Percentiles rank a stretch among this genome's conserved stretches.
phyloP scores from a whole-genome alignment of 2,329 filamentous ascomycete genomes.

The Fusarium oligoseptatum region DNA sequence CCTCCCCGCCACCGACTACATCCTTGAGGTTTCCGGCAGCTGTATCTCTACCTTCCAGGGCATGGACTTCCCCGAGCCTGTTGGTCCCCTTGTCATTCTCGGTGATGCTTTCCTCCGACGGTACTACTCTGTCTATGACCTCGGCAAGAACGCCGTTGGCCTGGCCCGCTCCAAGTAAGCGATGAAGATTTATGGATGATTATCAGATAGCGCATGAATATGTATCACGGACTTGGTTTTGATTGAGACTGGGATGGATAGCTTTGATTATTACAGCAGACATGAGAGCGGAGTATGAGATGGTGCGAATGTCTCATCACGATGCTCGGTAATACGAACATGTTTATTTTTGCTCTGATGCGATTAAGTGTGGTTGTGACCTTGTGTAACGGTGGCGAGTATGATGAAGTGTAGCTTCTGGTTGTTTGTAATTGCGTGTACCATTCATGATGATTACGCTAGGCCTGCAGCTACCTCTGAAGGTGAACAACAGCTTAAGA shows the following conservation, averaged over 20 bases:
- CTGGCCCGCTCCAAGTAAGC: slow-evolving; percentile 83
- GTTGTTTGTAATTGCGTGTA: background rate
- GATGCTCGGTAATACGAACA: slow-evolving; percentile 43
- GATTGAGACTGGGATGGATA: slow-evolving; percentile 32
- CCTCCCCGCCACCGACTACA: slow-evolving; percentile 91
- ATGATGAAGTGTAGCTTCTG: background rate
- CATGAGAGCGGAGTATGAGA: slow-evolving; percentile 15
- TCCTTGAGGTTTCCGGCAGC: slow-evolving; percentile 92
- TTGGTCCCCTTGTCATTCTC: slow-evolving; percentile 92
- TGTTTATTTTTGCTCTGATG: slow-evolving; percentile 18
- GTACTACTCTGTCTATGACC: slow-evolving; percentile 97
- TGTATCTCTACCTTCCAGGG: slow-evolving; percentile 99
- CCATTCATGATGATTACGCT: slow-evolving; percentile 30
- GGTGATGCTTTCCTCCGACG: slow-evolving; percentile 88
- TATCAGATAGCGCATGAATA: slow-evolving; percentile 38
- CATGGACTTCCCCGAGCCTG: slow-evolving; percentile 90
- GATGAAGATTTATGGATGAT: slow-evolving; percentile 28
- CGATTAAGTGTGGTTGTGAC: background rate
- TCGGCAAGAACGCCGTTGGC: slow-evolving; percentile 89
- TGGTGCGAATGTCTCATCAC: slow-evolving; percentile 25
- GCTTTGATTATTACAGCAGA: slow-evolving; percentile 35
- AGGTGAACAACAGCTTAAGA: background rate
- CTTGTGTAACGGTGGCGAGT: slow-evolving; percentile 8
- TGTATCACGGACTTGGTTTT: slow-evolving; percentile 35
- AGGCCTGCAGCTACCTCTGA: slow-evolving; percentile 30